Evolutionary conservation across 371 early-diverging fungal species (phyloP).

Genomic region (Apophysomyces ossiformis): DNA sequence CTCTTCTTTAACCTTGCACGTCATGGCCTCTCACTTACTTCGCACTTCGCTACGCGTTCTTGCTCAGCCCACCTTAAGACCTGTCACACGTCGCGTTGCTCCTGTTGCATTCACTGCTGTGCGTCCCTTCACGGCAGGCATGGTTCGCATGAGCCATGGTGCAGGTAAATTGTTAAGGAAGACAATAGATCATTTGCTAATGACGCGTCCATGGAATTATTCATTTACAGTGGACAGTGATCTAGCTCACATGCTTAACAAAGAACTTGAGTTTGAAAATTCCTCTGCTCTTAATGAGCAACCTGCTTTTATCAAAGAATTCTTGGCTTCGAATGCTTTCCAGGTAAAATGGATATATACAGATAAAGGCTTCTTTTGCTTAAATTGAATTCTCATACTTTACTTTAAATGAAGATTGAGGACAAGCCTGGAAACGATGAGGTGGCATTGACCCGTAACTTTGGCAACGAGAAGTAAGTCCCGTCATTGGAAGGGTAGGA

Average conservation of each 20-base stretch:
- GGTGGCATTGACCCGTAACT: constrained; percentile 79
- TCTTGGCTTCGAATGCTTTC: constrained; percentile 77
- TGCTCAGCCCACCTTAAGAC: constrained; percentile 31
- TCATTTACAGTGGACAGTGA: constrained; percentile 62
- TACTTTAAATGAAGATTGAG: constrained; percentile 58
- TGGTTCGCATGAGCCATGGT: constrained; percentile 39
- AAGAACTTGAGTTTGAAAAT: constrained; percentile 86
- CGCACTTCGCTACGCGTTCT: constrained; percentile 45
- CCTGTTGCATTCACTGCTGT: constrained; percentile 23
- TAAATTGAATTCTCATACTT: background rate
- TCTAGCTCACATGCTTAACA: constrained; percentile 70
- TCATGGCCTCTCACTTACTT: constrained; percentile 46
- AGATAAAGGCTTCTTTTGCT: background rate
- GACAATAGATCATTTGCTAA: background rate
- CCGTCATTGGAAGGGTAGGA: background rate
- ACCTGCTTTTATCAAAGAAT: constrained; percentile 80
- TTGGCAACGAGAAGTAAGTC: constrained; percentile 89
- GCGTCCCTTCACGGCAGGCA: constrained; percentile 33
- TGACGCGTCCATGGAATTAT: background rate
- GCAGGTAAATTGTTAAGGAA: constrained; percentile 30
- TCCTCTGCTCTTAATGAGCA: constrained; percentile 61
- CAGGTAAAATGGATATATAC: constrained; percentile 52
- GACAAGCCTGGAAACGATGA: constrained; percentile 83
- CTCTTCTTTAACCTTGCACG: background rate
- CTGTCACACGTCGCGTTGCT: constrained; percentile 23